Evolutionary conservation across 768 basidiomycete genomes (phyloP), one percentile per base, ranked within the genome.

Genomic region (Boletus barrowsii): DNA sequence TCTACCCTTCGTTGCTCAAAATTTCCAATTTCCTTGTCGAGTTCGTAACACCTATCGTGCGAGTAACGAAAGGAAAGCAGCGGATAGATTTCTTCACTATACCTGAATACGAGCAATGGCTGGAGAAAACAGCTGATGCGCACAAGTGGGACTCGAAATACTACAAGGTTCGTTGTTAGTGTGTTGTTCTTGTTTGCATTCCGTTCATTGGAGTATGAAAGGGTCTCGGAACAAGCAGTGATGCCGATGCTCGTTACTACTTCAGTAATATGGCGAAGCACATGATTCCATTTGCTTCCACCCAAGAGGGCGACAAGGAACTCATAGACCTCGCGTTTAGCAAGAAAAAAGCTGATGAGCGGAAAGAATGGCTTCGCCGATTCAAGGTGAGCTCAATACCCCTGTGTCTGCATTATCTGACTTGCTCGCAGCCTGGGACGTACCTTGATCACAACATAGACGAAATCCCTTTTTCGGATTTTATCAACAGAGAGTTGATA

Each of bases 341-440:
- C 77, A 99, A 98, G 83, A 98, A 98, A 79, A 98, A 96, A 67
- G 91, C 94, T 0, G 97, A 99, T 55, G 94, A 98, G 3, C 87
- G 97, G 49, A 98, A 99, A 70, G 97, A 99, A 53, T 99, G 97
- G 97, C 75, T 99, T 13, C 82, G 97, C 22, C 87, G 92, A 56
- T 96, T 93, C 75, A 93, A 83, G 78, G 93, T 88, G 62, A 53
- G 73, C 5, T 11, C 14, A 15, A 33, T 20, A 20, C 22, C 15
- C 6, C 20, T 45, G 40, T 33, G 4, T 3, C 6, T n/a, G 18
- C 10, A 15, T 48, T 40, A 17, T 36, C 45, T 53, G 24, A 67
- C 35, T 55, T n/a, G 41, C 35, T 20, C 43, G 26, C 30, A 95
- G 90, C 92, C 95, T 39, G 97, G 97, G 29, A 98, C 97, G 2